Evolutionary conservation across 495 filamentous ascomycete species (phyloP), one percentile per base, ranked within the genome.

Genomic region (Bacidia rubella): DNA sequence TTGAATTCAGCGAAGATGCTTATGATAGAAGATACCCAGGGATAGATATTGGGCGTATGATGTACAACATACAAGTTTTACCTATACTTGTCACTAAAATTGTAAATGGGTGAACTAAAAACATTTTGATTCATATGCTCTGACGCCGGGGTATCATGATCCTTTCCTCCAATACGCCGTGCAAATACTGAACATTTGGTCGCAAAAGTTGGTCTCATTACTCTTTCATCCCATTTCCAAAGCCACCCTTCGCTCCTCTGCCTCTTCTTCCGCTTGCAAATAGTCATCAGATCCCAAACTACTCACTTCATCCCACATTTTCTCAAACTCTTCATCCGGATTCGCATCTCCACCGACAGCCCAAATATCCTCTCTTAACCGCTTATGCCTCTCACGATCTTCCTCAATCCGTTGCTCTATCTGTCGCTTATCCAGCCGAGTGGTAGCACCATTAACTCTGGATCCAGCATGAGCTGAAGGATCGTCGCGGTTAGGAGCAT

Each of bases 361-460:
- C 92, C 93, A 97, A 63, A 90, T 90, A 57, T 77, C 84, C 64
- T 98, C 92, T 15, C 92, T 66, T 54, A 86, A 69, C 35, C 92
- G 70, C 71, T 97, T 97, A 67, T 97, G 94, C 39, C 92, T 74
- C 65, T 98, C 93, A 7, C 92, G 74, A 67, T 98, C 92, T 63
- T 98, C 92, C 57, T 98, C 93, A 56, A 98, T 96, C 47, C 92
- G 68, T 70, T 96, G 90, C 68, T 96, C 88, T 32, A 95, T 85
- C 70, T 90, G 82, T 51, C 81, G 77, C 64, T 88, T 90, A 61
- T 96, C 88, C 11, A 89, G 70, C 51, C 78, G 75, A 43, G 71
- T 59, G 15, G 47, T 25, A 7, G 53, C 46, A 39, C 66, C 66
- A 51, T 66, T 66, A 2, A 61, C 54, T 55, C 66, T 68, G 3